Evolutionary conservation across 371 early-diverging fungal species (phyloP), one percentile per base, ranked within the genome.

Genomic region (Lichtheimia ramosa): DNA sequence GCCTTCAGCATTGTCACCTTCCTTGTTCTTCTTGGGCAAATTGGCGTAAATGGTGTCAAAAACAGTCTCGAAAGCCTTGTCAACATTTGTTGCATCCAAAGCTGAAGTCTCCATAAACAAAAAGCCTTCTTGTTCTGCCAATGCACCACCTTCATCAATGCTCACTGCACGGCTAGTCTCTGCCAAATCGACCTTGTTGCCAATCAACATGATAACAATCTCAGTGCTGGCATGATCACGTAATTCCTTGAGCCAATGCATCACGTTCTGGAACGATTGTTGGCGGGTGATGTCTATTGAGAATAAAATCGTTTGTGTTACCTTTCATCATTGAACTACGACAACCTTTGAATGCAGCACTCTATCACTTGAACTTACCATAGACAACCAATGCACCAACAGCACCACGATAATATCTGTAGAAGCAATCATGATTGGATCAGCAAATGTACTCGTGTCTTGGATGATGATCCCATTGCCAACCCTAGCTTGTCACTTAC

Each of bases 141-240:
- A 93, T 14, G 87, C 87, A 50, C 88, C 89, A 52, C 93, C 98
- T 63, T 95, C 95, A 64, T 95, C 96, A 27, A 78, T 79, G 15
- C 89, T 75, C n/a, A 98, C 95, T 28, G 88, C 85, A 56, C 95
- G 84, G 40, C 73, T 74, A 0, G 74, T 92, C 59, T 94, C 94
- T 53, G 86, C 85, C 77, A 98, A 82, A 83, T 99, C 99, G 59
- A 95, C 89, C 85, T 99, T 99, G 89, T 99, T 99, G 58, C 99
- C 99, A 24, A 99, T 91, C 52, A 99, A 74, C 77, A 99, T 88
- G 79, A 98, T 97, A 81, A 96, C 96, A 64, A 88, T 86, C 40
- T 85, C 92, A 66, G 95, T 94, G 43, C 89, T 91, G 34, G 97
- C 99, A 73, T 99, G 96, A 60, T 96, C 94, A 69, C 95, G 91